Evolutionary conservation across 2,329 filamentous ascomycete genomes (phyloP).

Genomic region (Aspergillus sp.): DNA sequence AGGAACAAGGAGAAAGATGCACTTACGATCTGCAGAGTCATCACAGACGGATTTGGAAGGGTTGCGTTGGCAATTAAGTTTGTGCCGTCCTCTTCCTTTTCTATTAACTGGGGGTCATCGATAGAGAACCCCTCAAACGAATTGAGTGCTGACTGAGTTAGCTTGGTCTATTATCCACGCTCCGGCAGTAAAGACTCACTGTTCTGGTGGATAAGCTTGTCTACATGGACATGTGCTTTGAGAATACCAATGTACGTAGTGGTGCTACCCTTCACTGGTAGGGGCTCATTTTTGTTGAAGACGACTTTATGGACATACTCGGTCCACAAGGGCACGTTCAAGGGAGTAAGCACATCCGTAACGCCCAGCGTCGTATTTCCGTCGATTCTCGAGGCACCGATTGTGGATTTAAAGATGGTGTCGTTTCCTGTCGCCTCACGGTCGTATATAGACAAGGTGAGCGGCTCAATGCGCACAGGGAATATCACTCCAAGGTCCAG

Average conservation of each 20-base stretch:
- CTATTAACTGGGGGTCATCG: constrained; percentile 48
- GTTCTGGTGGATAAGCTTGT: constrained; percentile 36
- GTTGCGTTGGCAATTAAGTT: constrained; percentile 56
- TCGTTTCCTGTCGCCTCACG: constrained; percentile 26
- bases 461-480: constrained; percentile 37
- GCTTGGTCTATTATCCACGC: neutral
- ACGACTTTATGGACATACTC: constrained; percentile 35
- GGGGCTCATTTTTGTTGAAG: constrained; percentile 23
- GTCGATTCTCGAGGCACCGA: constrained; percentile 27
- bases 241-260: constrained; percentile 32
- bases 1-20: neutral
- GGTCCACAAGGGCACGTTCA: constrained; percentile 30
- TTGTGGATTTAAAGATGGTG: constrained; percentile 28
- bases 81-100: constrained; percentile 42
- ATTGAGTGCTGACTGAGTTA: constrained; percentile 49
- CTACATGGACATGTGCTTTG: constrained; percentile 34
- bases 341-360: constrained; percentile 21
- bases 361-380: constrained; percentile 37
- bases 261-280: constrained; percentile 30
- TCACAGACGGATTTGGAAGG: constrained; percentile 59
- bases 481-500: constrained; percentile 37
- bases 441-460: constrained; percentile 36
- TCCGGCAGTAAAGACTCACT: constrained; percentile 23
- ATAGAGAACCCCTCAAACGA: constrained; percentile 51
- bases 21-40: constrained; percentile 53